These are phyloP conservation scores for Zymoseptoria ardabiliae DNA, from an alignment of 2,329 filamentous ascomycete genomes.

Conservation along the genomic window DNA sequence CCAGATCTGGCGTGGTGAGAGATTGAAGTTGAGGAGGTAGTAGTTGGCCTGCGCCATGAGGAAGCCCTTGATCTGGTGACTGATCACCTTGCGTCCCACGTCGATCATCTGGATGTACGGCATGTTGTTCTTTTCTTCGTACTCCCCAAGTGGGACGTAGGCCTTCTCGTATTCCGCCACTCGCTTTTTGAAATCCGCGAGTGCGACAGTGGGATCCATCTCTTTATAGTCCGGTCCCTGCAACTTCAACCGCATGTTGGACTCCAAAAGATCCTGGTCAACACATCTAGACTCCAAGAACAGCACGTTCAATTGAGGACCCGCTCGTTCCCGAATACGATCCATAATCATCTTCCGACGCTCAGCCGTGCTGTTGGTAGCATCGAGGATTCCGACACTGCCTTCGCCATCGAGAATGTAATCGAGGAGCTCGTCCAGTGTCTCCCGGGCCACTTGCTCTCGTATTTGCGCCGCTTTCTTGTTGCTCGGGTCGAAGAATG, in stretches of 20 bases:
- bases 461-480: constrained; percentile 71
- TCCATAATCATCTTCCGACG: constrained; percentile 70
- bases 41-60: constrained; percentile 86
- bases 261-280: constrained; percentile 75
- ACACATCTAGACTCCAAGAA: constrained; percentile 94
- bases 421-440: constrained; percentile 82
- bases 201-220: constrained; percentile 77
- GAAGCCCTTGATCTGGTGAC: constrained; percentile 85
- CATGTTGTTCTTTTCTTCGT: constrained; percentile 79
- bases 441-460: constrained; percentile 87
- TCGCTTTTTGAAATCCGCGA: constrained; percentile 86
- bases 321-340: constrained; percentile 72
- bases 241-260: constrained; percentile 94
- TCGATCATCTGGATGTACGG: constrained; percentile 98
- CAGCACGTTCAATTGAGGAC: constrained; percentile 76
- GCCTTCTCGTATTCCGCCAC: constrained; percentile 90
- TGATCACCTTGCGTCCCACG: constrained; percentile 87
- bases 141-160: constrained; percentile 72
- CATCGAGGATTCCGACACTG: constrained; percentile 90
- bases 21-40: constrained; percentile 93
- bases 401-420: constrained; percentile 78
- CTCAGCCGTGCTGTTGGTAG: constrained; percentile 89
- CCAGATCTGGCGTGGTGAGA: constrained; percentile 94
- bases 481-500: constrained; percentile 91
- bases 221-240: constrained; percentile 93